A percentile compares a stretch with the other conserved stretches of the same genome.
Conservation (phyloP, 148 eudicot genomes). For the Chenopodium quinoa region DNA sequence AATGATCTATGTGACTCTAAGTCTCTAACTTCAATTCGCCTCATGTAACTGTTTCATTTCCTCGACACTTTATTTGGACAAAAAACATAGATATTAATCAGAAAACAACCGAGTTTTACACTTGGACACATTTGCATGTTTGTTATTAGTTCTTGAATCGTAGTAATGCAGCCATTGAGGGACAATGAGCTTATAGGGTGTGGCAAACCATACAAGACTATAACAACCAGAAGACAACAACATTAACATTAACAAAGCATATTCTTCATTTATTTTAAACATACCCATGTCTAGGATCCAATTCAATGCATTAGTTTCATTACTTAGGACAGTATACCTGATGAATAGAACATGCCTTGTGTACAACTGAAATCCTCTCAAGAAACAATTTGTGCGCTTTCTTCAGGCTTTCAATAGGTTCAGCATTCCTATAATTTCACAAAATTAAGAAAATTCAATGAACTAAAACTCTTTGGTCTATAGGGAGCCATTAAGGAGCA, state of each 20-base stretch:
- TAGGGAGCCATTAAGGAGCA: too few species aligned
- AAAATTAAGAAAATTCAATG: neutral
- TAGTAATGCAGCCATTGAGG: neutral
- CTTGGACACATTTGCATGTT: neutral
- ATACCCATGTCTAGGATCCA: neutral
- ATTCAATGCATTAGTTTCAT: neutral
- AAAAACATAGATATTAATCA: neutral
- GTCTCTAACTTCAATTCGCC: neutral
- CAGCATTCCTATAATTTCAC: conserved; percentile 60
- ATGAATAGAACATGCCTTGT: conserved; percentile 37
- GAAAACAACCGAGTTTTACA: neutral
- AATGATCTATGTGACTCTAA: neutral
- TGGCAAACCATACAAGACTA: neutral
- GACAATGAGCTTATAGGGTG: neutral
- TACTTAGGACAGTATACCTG: conserved; percentile 44
- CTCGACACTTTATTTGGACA: neutral
- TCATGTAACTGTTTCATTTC: neutral
- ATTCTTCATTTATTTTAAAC: neutral
- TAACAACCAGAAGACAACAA: neutral
- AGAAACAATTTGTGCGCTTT: conserved; percentile 58
- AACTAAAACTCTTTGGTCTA: too few species aligned
- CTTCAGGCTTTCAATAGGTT: conserved; percentile 81
- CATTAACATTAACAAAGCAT: neutral
- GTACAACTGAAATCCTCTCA: conserved; percentile 48
- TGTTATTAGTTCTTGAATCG: neutral